Base-by-base conservation (phyloP, 2,329 filamentous ascomycete genomes). In the Microsporum canis region DNA sequence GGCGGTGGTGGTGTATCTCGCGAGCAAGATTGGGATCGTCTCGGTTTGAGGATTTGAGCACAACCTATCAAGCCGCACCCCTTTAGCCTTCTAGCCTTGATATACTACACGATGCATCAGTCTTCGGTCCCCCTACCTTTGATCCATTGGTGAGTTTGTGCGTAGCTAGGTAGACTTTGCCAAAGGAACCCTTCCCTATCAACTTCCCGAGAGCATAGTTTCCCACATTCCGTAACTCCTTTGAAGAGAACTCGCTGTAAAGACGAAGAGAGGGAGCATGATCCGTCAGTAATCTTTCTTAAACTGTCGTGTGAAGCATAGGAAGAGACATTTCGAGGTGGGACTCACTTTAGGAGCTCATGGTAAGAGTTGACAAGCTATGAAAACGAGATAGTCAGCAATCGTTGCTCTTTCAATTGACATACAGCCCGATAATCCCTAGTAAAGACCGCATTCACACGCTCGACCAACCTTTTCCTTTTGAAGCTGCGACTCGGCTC, bases 111-210 rank as follows among this genome's bases (percentile, higher is more conserved):
- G n/a, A 23, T 8, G 29, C 17, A 57, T 29, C 17, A 23, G 17
- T 23, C 58, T 29, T 27, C 27, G 29, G 3, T 36, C n/a, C 36
- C 31, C 64, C 45, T 70, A 92, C 91, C 84, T 96, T 97, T 72
- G 91, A 96, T 70, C 91, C 92, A 85, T 96, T 96, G 70, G 90
- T 97, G 74, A 99, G 89, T 75, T 96, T 97, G 76, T 99, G 94
- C 53, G 87, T 85, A 62, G 92, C 94, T 62, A 99, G 82, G 75
- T 99, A 99, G 70, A 99, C 94, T 77, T 96, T 97, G 69, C 94
- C 94, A 76, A 99, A 99, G 65, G 91, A 96, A 62, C 94, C 94
- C 73, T 97, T 99, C 67, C 94, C 94, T 72, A 99, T 96, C 62
- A 99, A 80, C 63, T 86, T 86, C 53, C 94, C 94, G 61, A 99